Evolutionary conservation across 176 grass and related monocot genomes (phyloP).

Genomic region (Musa acuminata): DNA sequence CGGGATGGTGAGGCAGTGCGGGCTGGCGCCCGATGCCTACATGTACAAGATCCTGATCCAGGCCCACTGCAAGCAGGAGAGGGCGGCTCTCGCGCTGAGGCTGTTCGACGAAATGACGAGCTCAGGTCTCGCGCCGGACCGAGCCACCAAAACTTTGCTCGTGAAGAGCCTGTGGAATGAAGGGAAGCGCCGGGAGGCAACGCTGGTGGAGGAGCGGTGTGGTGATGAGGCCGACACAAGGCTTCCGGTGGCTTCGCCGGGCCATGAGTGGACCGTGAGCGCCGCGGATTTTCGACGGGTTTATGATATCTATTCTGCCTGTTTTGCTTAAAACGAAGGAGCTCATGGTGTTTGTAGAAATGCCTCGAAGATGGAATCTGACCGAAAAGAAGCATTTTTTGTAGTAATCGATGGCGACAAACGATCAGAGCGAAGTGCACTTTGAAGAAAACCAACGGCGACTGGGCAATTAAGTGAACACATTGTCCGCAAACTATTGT

Average conservation of each 20-base stretch:
- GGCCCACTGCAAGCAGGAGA: conserved; percentile 64
- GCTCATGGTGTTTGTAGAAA: not conserved
- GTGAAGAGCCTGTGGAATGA: conserved; percentile 96
- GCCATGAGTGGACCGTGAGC: conserved; percentile 72
- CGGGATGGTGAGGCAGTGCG: conserved; percentile 57
- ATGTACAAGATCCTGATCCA: conserved; percentile 69
- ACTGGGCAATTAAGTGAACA: too few relatives aligned
- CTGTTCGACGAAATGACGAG: conserved; percentile 70
- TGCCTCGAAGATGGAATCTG: not conserved
- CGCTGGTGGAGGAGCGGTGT: conserved; percentile 48
- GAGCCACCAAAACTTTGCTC: conserved; percentile 48
- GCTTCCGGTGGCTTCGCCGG: conserved; percentile 46
- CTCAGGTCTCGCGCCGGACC: conserved; percentile 41
- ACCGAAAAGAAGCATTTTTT: too few relatives aligned
- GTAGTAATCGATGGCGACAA: too few relatives aligned
- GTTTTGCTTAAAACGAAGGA: conserved; percentile 25
- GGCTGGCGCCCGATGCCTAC: conserved; percentile 51
- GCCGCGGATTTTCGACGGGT: conserved; percentile 44
- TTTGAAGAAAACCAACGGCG: too few relatives aligned
- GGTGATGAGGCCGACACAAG: conserved; percentile 27
- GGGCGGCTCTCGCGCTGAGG: conserved; percentile 52
- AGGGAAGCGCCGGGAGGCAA: conserved; percentile 69
- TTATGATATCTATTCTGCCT: conserved; percentile 53
- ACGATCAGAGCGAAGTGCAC: too few relatives aligned
- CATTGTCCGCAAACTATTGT: too few relatives aligned